A percentile compares a stretch with the other conserved stretches of the same genome.
Conservation (phyloP, 768 basidiomycete genomes). For the Kwoniella newhampshirensis region DNA sequence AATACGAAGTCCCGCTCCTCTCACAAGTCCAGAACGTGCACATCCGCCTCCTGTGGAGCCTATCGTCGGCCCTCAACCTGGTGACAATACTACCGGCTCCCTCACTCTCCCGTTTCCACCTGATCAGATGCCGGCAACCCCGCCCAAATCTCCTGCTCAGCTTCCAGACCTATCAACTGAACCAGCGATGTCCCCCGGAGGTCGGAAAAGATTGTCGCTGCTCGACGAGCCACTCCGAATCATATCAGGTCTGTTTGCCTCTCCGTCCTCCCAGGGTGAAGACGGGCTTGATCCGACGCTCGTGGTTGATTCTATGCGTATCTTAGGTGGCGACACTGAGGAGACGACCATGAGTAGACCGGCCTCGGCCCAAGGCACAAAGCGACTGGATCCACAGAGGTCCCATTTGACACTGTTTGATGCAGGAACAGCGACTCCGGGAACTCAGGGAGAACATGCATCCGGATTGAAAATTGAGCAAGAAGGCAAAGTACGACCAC, state of each 20-base stretch:
- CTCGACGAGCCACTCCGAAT: constrained; percentile 31
- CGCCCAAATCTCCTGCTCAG: constrained; percentile 4
- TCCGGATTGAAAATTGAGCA: background rate
- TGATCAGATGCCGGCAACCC: constrained; percentile 38
- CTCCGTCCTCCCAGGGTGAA: constrained; percentile 5
- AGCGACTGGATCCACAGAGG: background rate
- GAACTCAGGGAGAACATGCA: background rate
- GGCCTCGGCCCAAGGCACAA: background rate
- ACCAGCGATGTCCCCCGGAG: constrained; percentile 1
- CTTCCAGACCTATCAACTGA: constrained; percentile 1
- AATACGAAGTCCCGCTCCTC: background rate
- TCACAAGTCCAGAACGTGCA: constrained; percentile 1
- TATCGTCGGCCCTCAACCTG: constrained; percentile 19
- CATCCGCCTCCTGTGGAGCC: constrained; percentile 29
- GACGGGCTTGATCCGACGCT: constrained; percentile 33
- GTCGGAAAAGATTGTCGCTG: constrained; percentile 17
- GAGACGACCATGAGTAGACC: background rate
- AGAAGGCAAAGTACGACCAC: constrained; percentile 9
- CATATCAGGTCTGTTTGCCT: constrained; percentile 28
- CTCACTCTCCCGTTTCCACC: constrained; percentile 32
- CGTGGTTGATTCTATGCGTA: constrained; percentile 26
- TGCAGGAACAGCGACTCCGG: background rate
- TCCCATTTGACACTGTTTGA: constrained; percentile 9
- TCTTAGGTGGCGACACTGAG: constrained; percentile 18
- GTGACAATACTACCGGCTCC: constrained; percentile 13